Evolutionary conservation across 768 basidiomycete genomes (phyloP), one percentile per base, ranked within the genome.

Genomic region (Suillus alpinus): DNA sequence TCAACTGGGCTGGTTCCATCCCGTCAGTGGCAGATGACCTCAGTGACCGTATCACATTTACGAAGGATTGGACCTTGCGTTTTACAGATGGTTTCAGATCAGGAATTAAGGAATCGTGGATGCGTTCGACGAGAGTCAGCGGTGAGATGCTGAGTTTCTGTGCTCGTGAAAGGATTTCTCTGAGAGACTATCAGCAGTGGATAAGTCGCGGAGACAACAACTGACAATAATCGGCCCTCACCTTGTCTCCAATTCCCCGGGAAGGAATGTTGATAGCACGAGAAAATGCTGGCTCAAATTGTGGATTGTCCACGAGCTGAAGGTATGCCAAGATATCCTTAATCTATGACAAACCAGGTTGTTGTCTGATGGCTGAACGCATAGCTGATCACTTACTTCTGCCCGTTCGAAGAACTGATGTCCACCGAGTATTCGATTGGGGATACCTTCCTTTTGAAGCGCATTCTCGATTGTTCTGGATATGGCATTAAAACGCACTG

Each of bases 321-420:
- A 95, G 77, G 68, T 95, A 95, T 2, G 89, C 87, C 32, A 94
- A 75, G 12, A 94, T 59, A 71, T 93, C 91, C 75, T 93, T 93
- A 68, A 95, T 83, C 87, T 90, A 46, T 46, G 36, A 55, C 1
- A 44, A 40, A 29, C 40, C 39, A 26, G 10, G 23, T 26, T 10
- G n/a, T 20, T 20, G 16, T 40, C 40, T 37, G n/a, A 46, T 51
- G 14, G 14, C 31, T n/a, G 53, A 43, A 32, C 26, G 37, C 16
- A 57, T 1, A 34, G 18, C 31, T 32, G 10, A n/a, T 31, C 10
- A 64, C 76, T 52, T 46, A 86, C 89, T 80, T 94, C 93, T 67
- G 85, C 70, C 18, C 92, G 85, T 64, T 94, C 91, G 66, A 95
- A 95, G 80, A 94, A 94, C 68, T 87, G 90, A 68, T 90, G 89